These are phyloP conservation scores for Barbatosphaeria neglecta DNA, from an alignment of 495 filamentous ascomycete species.

Conservation along the genomic window DNA sequence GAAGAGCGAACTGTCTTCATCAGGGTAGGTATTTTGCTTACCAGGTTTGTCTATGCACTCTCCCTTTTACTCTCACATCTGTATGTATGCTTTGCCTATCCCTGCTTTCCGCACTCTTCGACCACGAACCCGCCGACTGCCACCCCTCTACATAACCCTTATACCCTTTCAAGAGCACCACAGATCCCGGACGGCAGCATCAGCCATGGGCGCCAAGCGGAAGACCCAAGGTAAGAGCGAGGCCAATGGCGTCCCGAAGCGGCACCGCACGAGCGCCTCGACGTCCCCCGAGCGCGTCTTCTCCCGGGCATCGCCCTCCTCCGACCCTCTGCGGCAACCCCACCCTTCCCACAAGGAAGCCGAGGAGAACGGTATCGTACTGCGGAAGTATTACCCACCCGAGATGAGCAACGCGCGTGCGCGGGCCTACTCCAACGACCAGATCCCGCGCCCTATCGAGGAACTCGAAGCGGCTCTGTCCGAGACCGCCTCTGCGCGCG, in stretches of 20 bases:
- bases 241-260: slow-evolving; percentile 11
- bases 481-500: slow-evolving; percentile 36
- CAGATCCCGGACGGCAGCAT: slow-evolving; percentile 3
- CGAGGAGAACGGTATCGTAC: slow-evolving; percentile 58
- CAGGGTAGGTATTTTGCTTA: no score
- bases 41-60: not conserved
- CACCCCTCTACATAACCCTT: not conserved
- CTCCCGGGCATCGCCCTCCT: not conserved
- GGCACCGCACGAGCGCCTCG: slow-evolving; percentile 3
- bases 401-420: slow-evolving; percentile 75
- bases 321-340: slow-evolving; percentile 22
- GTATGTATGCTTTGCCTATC: not conserved
- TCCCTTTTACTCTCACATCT: not conserved
- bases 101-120: not conserved
- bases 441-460: slow-evolving; percentile 60
- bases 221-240: slow-evolving; percentile 5
- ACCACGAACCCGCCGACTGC: not conserved
- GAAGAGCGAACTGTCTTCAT: no score
- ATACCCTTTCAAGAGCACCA: not conserved
- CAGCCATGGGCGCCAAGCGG: slow-evolving; percentile 11
- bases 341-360: slow-evolving; percentile 34
- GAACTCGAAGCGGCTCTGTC: slow-evolving; percentile 40
- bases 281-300: not conserved
- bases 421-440: slow-evolving; percentile 53
- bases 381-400: slow-evolving; percentile 71